phyloP scores from a whole-genome alignment of 768 basidiomycete species.

The Collybiopsis luxurians region DNA sequence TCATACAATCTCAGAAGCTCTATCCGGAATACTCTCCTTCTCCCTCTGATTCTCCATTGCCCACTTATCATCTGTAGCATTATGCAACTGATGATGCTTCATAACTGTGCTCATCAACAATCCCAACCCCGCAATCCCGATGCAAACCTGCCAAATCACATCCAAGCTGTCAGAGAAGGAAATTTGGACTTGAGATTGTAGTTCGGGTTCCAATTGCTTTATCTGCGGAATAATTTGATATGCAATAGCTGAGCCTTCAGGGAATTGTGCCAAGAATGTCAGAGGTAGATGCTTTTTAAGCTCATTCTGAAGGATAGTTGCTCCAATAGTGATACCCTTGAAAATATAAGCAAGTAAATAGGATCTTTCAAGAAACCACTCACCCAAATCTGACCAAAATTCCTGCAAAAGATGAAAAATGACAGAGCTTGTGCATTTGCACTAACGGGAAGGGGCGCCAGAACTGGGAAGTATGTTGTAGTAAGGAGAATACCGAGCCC shows the following conservation, averaged over 20 bases:
- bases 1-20: too few relatives aligned
- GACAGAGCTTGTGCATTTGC: constrained; percentile 35
- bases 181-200: background rate
- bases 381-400: constrained; percentile 20
- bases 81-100: too few relatives aligned
- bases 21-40: too few relatives aligned
- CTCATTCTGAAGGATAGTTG: constrained; percentile 34
- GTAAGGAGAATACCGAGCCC: constrained; percentile 30
- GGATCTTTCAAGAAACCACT: too few relatives aligned
- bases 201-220: background rate
- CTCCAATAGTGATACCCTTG: constrained; percentile 32
- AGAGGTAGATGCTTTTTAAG: constrained; percentile 27
- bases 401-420: constrained; percentile 23
- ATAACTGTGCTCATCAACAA: too few relatives aligned
- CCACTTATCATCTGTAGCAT: too few relatives aligned
- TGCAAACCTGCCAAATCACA: background rate
- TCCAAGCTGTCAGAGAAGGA: background rate
- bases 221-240: background rate
- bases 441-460: constrained; percentile 30
- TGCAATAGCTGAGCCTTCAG: background rate
- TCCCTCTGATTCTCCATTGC: too few relatives aligned
- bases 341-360: too few relatives aligned
- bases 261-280: constrained; percentile 20
- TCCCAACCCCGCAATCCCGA: background rate
- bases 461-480: constrained; percentile 23